Base-by-base conservation (phyloP, 129 eudicot genomes). In the Kitagawia praeruptora region DNA sequence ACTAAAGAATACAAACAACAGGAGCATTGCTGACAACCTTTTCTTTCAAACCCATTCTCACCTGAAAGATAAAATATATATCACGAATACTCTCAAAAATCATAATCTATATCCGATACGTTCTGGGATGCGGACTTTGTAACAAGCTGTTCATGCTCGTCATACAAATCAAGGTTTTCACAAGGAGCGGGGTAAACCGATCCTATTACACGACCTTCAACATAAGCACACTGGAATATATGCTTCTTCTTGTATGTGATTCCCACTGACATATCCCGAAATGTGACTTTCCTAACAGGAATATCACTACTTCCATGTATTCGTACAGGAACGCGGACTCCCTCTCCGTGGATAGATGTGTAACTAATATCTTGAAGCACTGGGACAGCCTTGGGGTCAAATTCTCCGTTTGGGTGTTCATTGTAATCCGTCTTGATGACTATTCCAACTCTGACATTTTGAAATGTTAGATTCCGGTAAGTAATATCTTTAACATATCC, bases 351-450 rank as follows among this genome's bases (percentile, higher is more conserved):
- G 69, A 94, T 86, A 8, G 93, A 81, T 8, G 75, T 85, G 81
- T 87, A 89, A 79, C 86, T 90, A 71, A 94, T 91, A 86, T 86
- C 93, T 76, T 86, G 84, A 28, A 94, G 81, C n/a, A 81, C 61
- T 1, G 98, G 98, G 69, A 86, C 81, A 3, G 98, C 97, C 73
- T 67, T 87, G 3, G 90, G 97, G 83, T 95, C 93, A 46, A 81
- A 95, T 23, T 84, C 93, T 6, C 13, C 80, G 40, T 92, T 94
- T 8, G 99, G 99, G 85, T 95, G 99, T 84, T 95, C 97, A 42
- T 95, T 95, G 91, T 95, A 95, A 70, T 95, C 97, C 11, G 99
- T 95, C 80, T 92, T 95, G 40, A 95, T 89, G 31, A 95, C 93
- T 27, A 95, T 95, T 6, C 99, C 99, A 0, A 95, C 99, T 11